Conservation (phyloP, 345 rosid genomes). For the Boechera stricta region DNA sequence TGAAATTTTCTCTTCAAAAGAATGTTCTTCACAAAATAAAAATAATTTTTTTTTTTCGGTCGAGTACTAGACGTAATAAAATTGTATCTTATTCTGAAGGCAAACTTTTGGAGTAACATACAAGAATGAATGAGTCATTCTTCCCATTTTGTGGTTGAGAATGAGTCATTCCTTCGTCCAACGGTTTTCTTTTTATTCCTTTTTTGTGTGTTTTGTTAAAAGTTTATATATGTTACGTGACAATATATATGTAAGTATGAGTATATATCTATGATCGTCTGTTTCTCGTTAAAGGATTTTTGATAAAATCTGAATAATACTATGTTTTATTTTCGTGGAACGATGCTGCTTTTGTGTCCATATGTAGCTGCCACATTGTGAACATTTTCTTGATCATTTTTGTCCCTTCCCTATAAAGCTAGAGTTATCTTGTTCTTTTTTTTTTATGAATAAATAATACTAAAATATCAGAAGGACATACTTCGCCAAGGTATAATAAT, state of each 20-base stretch:
- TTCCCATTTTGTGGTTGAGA: constrained; percentile 15
- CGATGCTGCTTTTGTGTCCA: constrained; percentile 36
- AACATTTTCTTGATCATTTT: constrained; percentile 19
- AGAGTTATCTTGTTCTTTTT: constrained; percentile 6
- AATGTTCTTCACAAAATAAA: background rate
- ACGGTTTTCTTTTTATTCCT: constrained; percentile 7
- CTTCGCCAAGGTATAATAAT: constrained; percentile 25
- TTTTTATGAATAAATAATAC: background rate
- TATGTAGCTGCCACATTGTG: constrained; percentile 34
- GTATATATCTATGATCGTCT: background rate
- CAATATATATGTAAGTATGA: background rate
- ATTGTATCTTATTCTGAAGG: background rate
- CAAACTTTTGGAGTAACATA: background rate
- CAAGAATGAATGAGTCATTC: constrained; percentile 17
- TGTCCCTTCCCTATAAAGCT: constrained; percentile 36
- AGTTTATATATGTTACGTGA: background rate
- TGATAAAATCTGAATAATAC: background rate
- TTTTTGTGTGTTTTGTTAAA: background rate
- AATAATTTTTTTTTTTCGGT: background rate
- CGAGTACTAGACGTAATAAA: background rate
- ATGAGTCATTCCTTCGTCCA: constrained; percentile 33
- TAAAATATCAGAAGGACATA: constrained; percentile 11
- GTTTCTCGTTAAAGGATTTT: constrained; percentile 6
- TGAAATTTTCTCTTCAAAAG: background rate
- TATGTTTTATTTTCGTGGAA: constrained; percentile 22